Conservation (phyloP, 208 protist species). For the Tritrichomonas musculus region DNA sequence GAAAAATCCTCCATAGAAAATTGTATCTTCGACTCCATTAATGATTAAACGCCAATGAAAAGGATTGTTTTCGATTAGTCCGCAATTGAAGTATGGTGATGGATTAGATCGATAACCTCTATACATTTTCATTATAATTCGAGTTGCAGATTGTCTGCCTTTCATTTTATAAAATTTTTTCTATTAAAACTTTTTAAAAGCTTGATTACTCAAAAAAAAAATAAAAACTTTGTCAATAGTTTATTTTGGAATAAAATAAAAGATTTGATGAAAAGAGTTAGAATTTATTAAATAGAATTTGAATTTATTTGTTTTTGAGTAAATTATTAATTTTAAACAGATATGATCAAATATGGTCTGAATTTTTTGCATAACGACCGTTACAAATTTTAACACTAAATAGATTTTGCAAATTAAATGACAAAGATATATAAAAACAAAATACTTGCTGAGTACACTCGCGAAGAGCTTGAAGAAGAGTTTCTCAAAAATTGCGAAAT, state of each 20-base stretch:
- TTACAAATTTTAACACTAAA: too few relatives aligned
- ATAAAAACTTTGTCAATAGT: too few relatives aligned
- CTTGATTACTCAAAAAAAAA: too few relatives aligned
- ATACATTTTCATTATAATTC: neutral
- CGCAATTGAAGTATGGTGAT: neutral
- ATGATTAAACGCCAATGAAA: neutral
- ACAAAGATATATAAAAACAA: neutral
- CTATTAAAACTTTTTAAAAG: too few relatives aligned
- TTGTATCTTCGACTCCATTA: neutral
- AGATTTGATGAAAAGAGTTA: too few relatives aligned
- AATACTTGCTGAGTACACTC: neutral
- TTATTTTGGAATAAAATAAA: too few relatives aligned
- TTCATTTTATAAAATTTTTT: neutral
- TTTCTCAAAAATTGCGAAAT: slow-evolving; percentile 33
- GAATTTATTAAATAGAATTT: too few relatives aligned
- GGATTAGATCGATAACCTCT: neutral
- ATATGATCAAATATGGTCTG: too few relatives aligned
- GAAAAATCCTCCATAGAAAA: neutral
- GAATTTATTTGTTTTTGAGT: too few relatives aligned
- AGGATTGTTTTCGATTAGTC: neutral
- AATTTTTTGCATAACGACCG: too few relatives aligned
- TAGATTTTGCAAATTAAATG: too few relatives aligned
- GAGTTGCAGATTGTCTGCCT: neutral
- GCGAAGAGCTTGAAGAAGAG: neutral
- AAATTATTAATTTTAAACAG: too few relatives aligned